Evolutionary conservation across 306 rosid species (phyloP).

Genomic region (Myrica gale): DNA sequence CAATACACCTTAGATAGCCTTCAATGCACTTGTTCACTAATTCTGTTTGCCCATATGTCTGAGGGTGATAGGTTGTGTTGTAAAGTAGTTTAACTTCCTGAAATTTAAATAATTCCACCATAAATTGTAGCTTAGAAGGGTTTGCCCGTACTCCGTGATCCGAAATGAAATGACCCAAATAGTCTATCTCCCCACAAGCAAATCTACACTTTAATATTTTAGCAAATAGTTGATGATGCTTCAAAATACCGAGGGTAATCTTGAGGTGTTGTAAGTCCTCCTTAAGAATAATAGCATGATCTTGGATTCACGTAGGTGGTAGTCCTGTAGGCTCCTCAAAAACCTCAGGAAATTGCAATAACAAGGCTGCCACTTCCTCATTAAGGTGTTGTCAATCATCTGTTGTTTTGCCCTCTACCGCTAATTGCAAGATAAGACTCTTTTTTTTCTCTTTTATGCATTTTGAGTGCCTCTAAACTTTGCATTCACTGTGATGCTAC

Average conservation of each 20-base stretch:
- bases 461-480: too few relatives aligned
- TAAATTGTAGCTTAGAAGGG: neutral
- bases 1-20: too few relatives aligned
- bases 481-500: too few relatives aligned
- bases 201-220: neutral
- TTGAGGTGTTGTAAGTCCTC: neutral
- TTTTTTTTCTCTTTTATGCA: too few relatives aligned
- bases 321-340: neutral
- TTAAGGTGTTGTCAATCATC: accelerated
- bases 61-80: too few relatives aligned
- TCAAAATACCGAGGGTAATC: too few relatives aligned
- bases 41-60: too few relatives aligned
- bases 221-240: neutral
- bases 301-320: neutral
- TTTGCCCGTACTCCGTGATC: neutral
- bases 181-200: neutral
- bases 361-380: accelerated
- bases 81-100: too few relatives aligned
- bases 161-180: neutral
- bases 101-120: neutral
- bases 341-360: neutral
- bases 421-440: too few relatives aligned
- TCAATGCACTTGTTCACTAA: too few relatives aligned
- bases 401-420: too few relatives aligned
- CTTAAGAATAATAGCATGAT: neutral